Evolutionary conservation across 441 rosid genomes (phyloP).

Genomic region (Daphne laureola): DNA sequence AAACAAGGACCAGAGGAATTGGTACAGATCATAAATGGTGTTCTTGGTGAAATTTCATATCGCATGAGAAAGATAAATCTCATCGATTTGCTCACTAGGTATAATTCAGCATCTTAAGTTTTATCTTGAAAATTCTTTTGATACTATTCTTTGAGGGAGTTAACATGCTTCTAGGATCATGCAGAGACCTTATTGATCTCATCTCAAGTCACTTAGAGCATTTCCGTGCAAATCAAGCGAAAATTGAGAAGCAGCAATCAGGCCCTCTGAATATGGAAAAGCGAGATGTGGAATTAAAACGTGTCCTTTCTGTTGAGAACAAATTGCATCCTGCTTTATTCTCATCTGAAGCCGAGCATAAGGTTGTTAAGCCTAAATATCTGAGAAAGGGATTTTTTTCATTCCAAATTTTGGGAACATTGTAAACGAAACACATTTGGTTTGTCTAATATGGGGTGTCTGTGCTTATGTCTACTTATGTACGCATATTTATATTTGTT

Average conservation of each 20-base stretch:
- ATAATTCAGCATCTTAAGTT: conserved; percentile 10
- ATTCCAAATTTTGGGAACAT: neutral
- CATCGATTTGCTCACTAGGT: conserved; percentile 89
- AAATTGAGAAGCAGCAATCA: conserved; percentile 50
- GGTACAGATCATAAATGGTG: conserved; percentile 60
- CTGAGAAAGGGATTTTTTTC: too few relatives aligned
- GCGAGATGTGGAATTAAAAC: conserved; percentile 60
- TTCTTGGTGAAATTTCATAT: conserved; percentile 76
- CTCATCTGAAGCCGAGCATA: conserved; percentile 91
- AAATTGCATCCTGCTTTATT: conserved; percentile 97
- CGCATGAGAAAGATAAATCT: conserved; percentile 79
- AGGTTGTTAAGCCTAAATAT: conserved; percentile 36
- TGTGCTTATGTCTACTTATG: too few relatives aligned
- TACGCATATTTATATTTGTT: too few relatives aligned
- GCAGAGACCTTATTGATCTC: conserved; percentile 82
- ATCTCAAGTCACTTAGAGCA: conserved; percentile 74
- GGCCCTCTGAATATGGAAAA: conserved; percentile 44
- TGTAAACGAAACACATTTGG: too few relatives aligned
- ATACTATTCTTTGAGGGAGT: conserved; percentile 17
- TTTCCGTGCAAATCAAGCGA: conserved; percentile 72
- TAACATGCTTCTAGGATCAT: conserved; percentile 34
- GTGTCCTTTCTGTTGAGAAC: conserved; percentile 62
- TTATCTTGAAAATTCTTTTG: conserved; percentile 8
- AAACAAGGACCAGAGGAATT: conserved; percentile 90
- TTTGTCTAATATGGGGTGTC: too few relatives aligned